A percentile compares a stretch with the other conserved stretches of the same genome.
Evolutionary conservation across 495 filamentous ascomycete species (phyloP).

Genomic region (Chaetomidium leptoderma): DNA sequence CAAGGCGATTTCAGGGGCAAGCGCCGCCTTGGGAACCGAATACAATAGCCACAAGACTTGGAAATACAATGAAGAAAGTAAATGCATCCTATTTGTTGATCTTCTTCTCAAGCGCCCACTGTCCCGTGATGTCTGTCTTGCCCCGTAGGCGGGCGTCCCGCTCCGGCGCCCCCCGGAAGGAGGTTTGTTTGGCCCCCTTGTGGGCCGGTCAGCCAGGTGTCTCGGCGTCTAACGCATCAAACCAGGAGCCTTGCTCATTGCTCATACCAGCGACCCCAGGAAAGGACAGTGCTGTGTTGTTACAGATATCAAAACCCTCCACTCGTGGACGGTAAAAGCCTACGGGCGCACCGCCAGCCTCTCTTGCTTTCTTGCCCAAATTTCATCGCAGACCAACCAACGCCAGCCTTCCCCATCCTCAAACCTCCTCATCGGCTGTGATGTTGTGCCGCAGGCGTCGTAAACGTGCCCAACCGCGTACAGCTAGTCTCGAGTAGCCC

Average conservation of each 20-base stretch:
- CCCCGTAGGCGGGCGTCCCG: not conserved
- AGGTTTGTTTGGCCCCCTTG: not conserved
- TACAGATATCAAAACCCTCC: constrained; percentile 10
- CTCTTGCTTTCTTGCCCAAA: not conserved
- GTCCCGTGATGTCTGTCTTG: not conserved
- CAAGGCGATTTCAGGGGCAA: too few relatives aligned
- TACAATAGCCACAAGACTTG: not conserved
- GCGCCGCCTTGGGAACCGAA: too few relatives aligned
- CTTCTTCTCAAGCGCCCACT: not conserved
- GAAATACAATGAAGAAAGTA: not conserved
- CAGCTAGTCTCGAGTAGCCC: not conserved
- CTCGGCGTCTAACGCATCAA: not conserved
- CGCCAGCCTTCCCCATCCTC: not conserved
- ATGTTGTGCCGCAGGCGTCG: not conserved
- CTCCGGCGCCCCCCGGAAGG: not conserved
- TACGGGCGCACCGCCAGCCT: not conserved
- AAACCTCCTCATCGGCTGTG: not conserved
- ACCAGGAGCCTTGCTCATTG: not conserved
- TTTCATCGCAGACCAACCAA: constrained; percentile 11
- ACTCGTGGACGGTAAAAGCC: not conserved
- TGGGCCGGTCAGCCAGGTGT: not conserved
- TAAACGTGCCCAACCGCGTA: not conserved
- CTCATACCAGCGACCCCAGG: not conserved
- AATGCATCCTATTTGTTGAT: not conserved
- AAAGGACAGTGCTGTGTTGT: constrained; percentile 5